Conservation (phyloP, 768 basidiomycete species). For the Collybia sordida region DNA sequence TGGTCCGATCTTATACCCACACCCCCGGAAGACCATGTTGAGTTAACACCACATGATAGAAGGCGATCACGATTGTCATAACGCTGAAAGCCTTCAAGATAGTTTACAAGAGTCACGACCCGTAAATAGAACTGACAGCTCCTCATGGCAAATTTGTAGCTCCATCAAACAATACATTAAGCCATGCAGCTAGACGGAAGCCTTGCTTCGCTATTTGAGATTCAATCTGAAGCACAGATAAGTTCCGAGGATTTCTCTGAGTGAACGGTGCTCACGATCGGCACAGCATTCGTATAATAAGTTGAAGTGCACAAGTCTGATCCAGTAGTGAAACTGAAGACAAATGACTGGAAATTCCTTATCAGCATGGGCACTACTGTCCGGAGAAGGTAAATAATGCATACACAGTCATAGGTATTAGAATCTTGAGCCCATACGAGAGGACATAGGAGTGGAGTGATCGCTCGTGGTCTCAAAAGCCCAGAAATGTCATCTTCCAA, state of each 20-base stretch:
- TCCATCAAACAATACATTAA: conserved; percentile 48
- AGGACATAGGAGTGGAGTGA: conserved; percentile 44
- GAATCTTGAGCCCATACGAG: conserved; percentile 47
- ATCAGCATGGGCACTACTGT: background rate
- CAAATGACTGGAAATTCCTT: conserved; percentile 29
- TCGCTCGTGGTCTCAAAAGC: conserved; percentile 25
- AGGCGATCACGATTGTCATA: too few relatives aligned
- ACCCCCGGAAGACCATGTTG: background rate
- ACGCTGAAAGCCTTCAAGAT: too few relatives aligned
- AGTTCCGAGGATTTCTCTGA: background rate
- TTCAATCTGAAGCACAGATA: conserved; percentile 32
- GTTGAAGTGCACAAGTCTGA: conserved; percentile 45
- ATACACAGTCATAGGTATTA: conserved; percentile 44
- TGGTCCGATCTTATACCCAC: conserved; percentile 1
- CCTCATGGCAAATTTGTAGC: conserved; percentile 33
- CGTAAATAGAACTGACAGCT: too few relatives aligned
- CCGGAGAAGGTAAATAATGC: conserved; percentile 7
- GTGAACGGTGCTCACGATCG: conserved; percentile 25
- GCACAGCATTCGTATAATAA: conserved; percentile 35
- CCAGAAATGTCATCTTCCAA: conserved; percentile 30
- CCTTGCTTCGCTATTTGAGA: conserved; percentile 46
- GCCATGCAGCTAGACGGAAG: conserved; percentile 49
- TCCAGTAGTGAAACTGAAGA: conserved; percentile 38
- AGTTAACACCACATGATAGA: too few relatives aligned
- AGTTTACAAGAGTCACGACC: too few relatives aligned